Percentiles rank a stretch among this genome's conserved stretches.
phyloP scores from a whole-genome alignment of 2,329 filamentous ascomycete species.

The Penicillium expansum region DNA sequence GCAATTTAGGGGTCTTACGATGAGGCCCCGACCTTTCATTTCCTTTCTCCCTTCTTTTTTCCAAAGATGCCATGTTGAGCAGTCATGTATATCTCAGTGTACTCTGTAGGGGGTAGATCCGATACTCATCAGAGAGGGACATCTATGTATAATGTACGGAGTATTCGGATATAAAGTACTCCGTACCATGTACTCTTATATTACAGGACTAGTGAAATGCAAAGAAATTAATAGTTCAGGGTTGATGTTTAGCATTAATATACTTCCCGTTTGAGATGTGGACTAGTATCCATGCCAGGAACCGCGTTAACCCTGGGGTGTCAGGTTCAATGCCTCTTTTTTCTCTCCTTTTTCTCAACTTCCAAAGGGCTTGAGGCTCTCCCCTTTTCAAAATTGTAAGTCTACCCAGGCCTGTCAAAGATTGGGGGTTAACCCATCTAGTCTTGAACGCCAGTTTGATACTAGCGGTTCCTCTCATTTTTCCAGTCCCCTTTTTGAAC shows the following conservation, averaged over 20 bases:
- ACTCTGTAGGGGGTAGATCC: neutral
- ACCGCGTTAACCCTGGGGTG: neutral
- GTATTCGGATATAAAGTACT: neutral
- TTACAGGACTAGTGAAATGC: neutral
- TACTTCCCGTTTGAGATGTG: conserved; percentile 6
- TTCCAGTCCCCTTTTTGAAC: conserved; percentile 7
- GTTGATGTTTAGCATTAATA: conserved; percentile 5
- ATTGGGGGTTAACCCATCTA: conserved; percentile 11
- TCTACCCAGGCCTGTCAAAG: conserved; percentile 10
- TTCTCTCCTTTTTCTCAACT: conserved; percentile 15
- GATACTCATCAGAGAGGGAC: neutral
- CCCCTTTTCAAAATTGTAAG: conserved; percentile 15
- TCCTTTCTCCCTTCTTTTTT: neutral
- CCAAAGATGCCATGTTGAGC: neutral
- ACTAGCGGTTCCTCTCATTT: conserved; percentile 27
- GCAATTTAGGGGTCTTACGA: conserved; percentile 1
- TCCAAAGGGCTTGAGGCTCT: conserved; percentile 33
- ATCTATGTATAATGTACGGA: neutral
- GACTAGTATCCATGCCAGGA: neutral
- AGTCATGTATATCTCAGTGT: neutral
- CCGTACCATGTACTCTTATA: neutral
- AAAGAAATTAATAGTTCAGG: neutral
- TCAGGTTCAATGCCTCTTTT: conserved; percentile 5
- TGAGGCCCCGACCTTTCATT: neutral
- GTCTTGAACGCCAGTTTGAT: conserved; percentile 28